Conservation (phyloP, 73 alveolate species). For the Paramecium pentaurelia region DNA sequence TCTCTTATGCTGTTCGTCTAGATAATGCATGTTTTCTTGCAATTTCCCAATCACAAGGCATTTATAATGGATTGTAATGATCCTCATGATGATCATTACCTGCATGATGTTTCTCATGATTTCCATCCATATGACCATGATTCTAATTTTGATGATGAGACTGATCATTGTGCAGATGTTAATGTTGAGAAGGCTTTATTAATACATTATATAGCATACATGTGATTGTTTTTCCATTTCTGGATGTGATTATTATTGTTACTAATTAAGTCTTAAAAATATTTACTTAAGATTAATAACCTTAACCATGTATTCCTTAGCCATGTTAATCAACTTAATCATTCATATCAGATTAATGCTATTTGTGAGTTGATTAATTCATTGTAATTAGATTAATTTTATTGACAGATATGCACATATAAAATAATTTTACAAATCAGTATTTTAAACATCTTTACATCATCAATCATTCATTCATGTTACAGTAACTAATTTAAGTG, state of each 20-base stretch:
- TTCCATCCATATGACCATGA: neutral
- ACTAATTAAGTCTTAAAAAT: neutral
- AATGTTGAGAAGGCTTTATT: neutral
- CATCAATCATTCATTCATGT: neutral
- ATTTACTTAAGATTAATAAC: neutral
- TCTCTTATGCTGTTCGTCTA: slow-evolving; percentile 35
- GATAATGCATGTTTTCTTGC: slow-evolving; percentile 55
- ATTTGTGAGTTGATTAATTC: neutral
- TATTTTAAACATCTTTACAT: neutral
- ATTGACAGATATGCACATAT: neutral
- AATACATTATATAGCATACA: neutral
- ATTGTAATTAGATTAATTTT: neutral
- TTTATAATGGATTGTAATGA: slow-evolving; percentile 36
- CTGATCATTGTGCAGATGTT: neutral
- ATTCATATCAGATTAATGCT: neutral
- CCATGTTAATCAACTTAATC: neutral
- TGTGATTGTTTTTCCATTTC: neutral
- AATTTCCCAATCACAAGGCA: slow-evolving; percentile 59
- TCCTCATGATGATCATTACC: neutral
- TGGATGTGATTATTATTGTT: neutral
- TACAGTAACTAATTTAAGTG: neutral
- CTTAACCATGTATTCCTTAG: neutral
- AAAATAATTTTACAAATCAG: neutral
- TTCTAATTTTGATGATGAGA: neutral
- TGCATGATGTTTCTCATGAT: neutral